Base-by-base conservation (phyloP, 1,284 basidiomycete species). In the Irpex lacteus region DNA sequence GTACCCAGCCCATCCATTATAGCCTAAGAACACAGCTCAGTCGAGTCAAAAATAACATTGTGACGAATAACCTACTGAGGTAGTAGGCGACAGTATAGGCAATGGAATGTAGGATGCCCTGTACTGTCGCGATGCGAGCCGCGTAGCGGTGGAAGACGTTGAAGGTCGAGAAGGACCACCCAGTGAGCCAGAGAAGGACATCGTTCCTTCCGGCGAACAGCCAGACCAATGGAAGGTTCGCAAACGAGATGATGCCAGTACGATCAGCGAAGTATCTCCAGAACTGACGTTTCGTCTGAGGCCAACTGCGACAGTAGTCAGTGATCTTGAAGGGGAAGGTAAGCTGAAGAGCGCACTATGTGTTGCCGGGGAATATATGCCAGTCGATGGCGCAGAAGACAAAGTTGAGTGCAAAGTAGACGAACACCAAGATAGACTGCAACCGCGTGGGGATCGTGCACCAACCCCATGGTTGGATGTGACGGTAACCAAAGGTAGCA, bases 141-240 rank as follows among this genome's bases (percentile, higher is more conserved):
- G 52, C 18, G 26, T 54, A 54, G 11, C 52, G 52, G 18, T 54
- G 52, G 52, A 54, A 54, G 26, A 54, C 52, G 52, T 54, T 54
- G 52, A 54, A 54, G 52, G 52, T 54, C 9, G 52, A 54, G 52
- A 54, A 54, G 19, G 52, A 54, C 52, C 52, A 54, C 11, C 52
- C 52, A 19, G 52, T 54, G 18, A 54, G 52, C 52, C 52, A 54
- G 4, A 54, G 18, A 18, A 54, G 52, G 18, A 54, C 52, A 5
- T 54, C 52, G 18, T 54, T 54, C 26, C 52, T 11, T 11, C 52
- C 52, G 52, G 52, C 52, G 18, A 54, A 54, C 52, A 54, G 18
- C 52, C 52, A 54, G 11, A 54, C 52, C 18, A 54, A 18, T 11
- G 52, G 52, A 32, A 54, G 52, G 52, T 54, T 54, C 11, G 52